Evolutionary conservation across 495 filamentous ascomycete genomes (phyloP), one percentile per base, ranked within the genome.

Genomic region (Daldinia vernicosa): DNA sequence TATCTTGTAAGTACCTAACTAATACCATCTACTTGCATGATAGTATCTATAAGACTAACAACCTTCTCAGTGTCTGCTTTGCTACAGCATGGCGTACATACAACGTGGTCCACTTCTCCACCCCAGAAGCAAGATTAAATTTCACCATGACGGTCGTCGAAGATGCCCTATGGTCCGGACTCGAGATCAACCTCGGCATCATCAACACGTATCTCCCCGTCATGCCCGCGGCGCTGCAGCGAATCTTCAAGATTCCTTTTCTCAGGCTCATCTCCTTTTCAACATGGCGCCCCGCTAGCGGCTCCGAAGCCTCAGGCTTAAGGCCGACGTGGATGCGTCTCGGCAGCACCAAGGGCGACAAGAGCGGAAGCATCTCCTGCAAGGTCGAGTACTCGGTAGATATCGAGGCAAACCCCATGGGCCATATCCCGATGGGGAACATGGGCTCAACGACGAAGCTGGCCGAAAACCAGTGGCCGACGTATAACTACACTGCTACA

Each of bases 91-190:
- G 40, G 40, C 40, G 40, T 17, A 45, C 40, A 8, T 45, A 45
- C 6, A 45, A 45, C 40, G 40, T 45, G 7, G 40, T 45, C 17
- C 40, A 45, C 40, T 45, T 45, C 15, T 45, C 40, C 6, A 45
- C 40, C 1, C 55, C 55, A 2, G 55, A 58, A 33, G n/a, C 55
- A 7, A 32, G 40, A 12, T 4, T 39, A 33, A 58, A 58, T 33
- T 58, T 58, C 33, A 58, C 55, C 33, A 19, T 39, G 24, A 58
- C 55, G 5, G 32, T 58, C 15, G 32, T 58, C 32, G 55, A 58
- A 15, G 55, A 58, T n/a, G 55, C 55, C 15, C 12, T 58, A 17
- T 58, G 55, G 55, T 58, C 55, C 24, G 55, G 55, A 39, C 55
- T 58, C 27, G 55, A 58, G 22, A 40, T 58, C 22, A 58, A 32